phyloP scores from a whole-genome alignment of 2,329 filamentous ascomycete genomes.

The Graphilbum sp. region DNA sequence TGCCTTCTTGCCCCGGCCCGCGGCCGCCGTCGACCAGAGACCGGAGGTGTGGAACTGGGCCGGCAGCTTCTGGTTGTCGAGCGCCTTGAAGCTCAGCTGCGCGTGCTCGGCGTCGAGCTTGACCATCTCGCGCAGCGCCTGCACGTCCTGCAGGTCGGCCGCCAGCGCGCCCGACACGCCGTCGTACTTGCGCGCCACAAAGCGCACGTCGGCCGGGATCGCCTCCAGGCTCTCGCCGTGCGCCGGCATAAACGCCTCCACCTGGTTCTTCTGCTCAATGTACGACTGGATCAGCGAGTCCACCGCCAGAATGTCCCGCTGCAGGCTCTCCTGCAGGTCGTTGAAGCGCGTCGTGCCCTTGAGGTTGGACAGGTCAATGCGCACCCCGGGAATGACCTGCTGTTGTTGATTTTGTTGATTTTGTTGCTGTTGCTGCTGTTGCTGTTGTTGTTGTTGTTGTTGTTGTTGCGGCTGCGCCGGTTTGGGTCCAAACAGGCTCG shows the following conservation, averaged over 20 bases:
- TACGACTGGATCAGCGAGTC: conserved; percentile 70
- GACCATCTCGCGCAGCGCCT: conserved; percentile 23
- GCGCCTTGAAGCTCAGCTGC: conserved; percentile 25
- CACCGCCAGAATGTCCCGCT: conserved; percentile 59
- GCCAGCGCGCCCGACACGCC: conserved; percentile 24
- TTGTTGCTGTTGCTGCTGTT: conserved; percentile 18
- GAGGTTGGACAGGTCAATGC: conserved; percentile 63
- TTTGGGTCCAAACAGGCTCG: conserved; percentile 2
- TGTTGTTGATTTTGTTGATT: conserved; percentile 23
- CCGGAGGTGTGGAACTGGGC: conserved; percentile 31
- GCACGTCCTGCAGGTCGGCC: conserved; percentile 24
- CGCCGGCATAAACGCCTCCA: conserved; percentile 49
- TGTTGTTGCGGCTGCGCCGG: conserved; percentile 3
- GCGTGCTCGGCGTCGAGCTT: conserved; percentile 25
- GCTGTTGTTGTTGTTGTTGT: conserved; percentile 13
- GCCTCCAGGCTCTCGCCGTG: conserved; percentile 25
- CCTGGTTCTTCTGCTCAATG: conserved; percentile 61
- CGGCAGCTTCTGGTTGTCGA: conserved; percentile 29
- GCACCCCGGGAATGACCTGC: conserved; percentile 50
- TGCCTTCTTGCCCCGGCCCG: conserved; percentile 15
- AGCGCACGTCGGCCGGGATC: conserved; percentile 26
- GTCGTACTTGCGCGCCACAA: conserved; percentile 27
- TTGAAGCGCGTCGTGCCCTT: conserved; percentile 82
- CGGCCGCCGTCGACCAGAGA: conserved; percentile 26
- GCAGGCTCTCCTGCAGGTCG: conserved; percentile 69